Evolutionary conservation across 345 rosid species (phyloP).

Genomic region (Abelmoschus esculentus): DNA sequence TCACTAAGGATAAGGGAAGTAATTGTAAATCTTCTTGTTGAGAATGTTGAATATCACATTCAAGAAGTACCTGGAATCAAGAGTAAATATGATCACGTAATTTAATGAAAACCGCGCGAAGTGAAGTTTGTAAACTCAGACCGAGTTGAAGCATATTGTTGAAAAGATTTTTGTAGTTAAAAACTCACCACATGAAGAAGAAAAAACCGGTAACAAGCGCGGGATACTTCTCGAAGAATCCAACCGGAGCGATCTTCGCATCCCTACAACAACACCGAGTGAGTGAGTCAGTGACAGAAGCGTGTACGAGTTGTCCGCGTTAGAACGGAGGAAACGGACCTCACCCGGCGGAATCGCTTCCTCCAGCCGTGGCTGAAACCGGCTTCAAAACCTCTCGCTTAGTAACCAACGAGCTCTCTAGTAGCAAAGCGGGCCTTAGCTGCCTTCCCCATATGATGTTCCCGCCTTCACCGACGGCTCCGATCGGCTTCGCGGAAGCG

Average conservation of each 20-base stretch:
- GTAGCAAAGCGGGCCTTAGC: slow-evolving; percentile 61
- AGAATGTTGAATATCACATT: slow-evolving; percentile 94
- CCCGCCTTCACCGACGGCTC: slow-evolving; percentile 55
- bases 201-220: slow-evolving; percentile 82
- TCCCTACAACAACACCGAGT: slow-evolving; percentile 42
- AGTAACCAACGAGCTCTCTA: slow-evolving; percentile 30
- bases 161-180: neutral
- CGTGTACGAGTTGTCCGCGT: slow-evolving; percentile 17
- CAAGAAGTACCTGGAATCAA: slow-evolving; percentile 60
- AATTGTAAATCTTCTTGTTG: slow-evolving; percentile 97
- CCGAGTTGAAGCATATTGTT: too few species aligned
- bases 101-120: neutral
- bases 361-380: slow-evolving; percentile 33
- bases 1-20: slow-evolving; percentile 96
- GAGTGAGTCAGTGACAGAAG: slow-evolving; percentile 27
- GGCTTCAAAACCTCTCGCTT: slow-evolving; percentile 46
- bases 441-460: slow-evolving; percentile 80
- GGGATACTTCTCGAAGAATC: slow-evolving; percentile 66
- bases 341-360: slow-evolving; percentile 95
- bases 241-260: slow-evolving; percentile 42
- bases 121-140: neutral
- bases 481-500: slow-evolving; percentile 37
- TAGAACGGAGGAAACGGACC: slow-evolving; percentile 69
- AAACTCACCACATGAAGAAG: slow-evolving; percentile 93
- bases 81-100: neutral